These are phyloP conservation scores for Lactarius tabidus DNA, from an alignment of 768 basidiomycete genomes.

Conservation along the genomic window DNA sequence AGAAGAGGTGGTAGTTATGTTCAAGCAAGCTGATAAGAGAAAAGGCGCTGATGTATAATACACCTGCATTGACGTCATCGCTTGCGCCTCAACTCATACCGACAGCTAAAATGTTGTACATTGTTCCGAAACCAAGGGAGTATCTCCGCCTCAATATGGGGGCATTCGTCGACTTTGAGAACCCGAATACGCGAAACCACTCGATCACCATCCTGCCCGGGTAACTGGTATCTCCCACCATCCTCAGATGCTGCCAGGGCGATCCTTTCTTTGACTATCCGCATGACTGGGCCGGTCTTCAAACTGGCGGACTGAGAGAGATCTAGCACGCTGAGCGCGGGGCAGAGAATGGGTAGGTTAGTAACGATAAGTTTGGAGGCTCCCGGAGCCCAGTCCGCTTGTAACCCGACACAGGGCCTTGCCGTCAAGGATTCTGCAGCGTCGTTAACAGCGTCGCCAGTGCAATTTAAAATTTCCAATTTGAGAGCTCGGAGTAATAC, in stretches of 20 bases:
- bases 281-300: slow-evolving; percentile 22
- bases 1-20: not conserved
- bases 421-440: slow-evolving; percentile 10
- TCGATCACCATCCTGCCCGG: slow-evolving; percentile 1
- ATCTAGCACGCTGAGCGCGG: slow-evolving; percentile 17
- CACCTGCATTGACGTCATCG: slow-evolving; percentile 12
- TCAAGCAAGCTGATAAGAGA: not conserved
- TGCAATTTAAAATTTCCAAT: slow-evolving; percentile 12
- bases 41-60: not conserved
- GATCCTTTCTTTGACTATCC: slow-evolving; percentile 21
- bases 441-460: slow-evolving; percentile 1
- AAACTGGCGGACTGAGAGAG: slow-evolving; percentile 16
- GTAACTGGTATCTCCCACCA: slow-evolving; percentile 10
- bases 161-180: slow-evolving; percentile 22
- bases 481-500: slow-evolving; percentile 3
- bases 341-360: slow-evolving; percentile 20
- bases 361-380: not conserved
- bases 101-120: slow-evolving; percentile 21
- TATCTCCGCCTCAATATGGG: slow-evolving; percentile 21
- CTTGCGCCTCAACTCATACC: slow-evolving; percentile 9
- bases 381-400: not conserved
- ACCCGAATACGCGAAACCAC: slow-evolving; percentile 10
- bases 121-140: slow-evolving; percentile 24
- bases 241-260: slow-evolving; percentile 3
- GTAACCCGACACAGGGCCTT: not conserved